Conservation (phyloP, 495 filamentous ascomycete genomes). For the Aspergillus homomorphus region DNA sequence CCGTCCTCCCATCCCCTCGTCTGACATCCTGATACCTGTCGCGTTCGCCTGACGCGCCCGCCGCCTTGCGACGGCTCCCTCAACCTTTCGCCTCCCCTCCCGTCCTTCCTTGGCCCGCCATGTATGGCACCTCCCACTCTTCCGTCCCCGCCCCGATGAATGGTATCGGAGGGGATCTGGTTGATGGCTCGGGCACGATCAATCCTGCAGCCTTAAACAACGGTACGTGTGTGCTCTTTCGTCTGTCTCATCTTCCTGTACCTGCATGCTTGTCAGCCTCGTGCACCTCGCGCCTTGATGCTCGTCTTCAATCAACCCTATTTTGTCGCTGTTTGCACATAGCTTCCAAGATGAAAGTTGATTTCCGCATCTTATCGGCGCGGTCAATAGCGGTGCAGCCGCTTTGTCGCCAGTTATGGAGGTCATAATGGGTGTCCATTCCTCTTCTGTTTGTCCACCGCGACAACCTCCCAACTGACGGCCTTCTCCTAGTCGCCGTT, state of each 20-base stretch:
- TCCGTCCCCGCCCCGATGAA: conserved; percentile 52
- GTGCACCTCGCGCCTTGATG: conserved; percentile 2
- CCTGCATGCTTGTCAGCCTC: neutral
- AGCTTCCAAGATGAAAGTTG: neutral
- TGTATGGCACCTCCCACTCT: conserved; percentile 58
- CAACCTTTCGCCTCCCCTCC: conserved; percentile 32
- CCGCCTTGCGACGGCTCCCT: conserved; percentile 26
- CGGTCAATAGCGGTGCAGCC: conserved; percentile 3
- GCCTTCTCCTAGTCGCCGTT: conserved; percentile 41
- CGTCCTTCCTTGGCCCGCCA: conserved; percentile 42
- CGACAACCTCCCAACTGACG: conserved; percentile 41
- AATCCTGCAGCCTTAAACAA: conserved; percentile 70
- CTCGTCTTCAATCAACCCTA: neutral
- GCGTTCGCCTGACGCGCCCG: conserved; percentile 38
- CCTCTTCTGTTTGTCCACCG: conserved; percentile 20
- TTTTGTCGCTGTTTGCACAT: neutral
- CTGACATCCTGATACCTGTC: conserved; percentile 20
- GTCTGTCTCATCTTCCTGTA: neutral
- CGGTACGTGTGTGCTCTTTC: conserved; percentile 43
- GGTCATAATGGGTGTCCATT: conserved; percentile 12
- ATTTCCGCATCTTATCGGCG: neutral
- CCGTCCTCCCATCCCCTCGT: conserved; percentile 17
- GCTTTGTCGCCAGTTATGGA: conserved; percentile 10
- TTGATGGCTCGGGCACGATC: conserved; percentile 75
- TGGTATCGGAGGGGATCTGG: conserved; percentile 58